Base-by-base conservation (phyloP, 176 grass and related monocot genomes). In the Musa itinerans region DNA sequence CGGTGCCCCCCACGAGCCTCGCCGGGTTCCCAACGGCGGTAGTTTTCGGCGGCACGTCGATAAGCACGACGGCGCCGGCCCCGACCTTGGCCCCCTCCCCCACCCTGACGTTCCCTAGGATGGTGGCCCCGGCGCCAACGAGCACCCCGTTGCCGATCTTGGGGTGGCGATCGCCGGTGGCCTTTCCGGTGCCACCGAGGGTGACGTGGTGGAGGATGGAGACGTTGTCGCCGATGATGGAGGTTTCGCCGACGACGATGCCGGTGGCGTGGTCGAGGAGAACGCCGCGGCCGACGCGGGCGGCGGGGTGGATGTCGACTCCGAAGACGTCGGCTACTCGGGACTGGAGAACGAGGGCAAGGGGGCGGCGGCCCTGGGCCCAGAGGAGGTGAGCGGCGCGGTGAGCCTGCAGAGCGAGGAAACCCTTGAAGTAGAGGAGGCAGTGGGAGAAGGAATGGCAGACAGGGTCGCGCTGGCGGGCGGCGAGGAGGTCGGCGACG, bases 401-500 rank as follows among this genome's bases (percentile, higher is more conserved):
- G 86, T 96, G 82, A 11, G 87, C 84, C 70, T 96, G 92, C 61
- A 96, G 72, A 16, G 92, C 89, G 10, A 96, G 80, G 81, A 96
- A 96, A 4, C 92, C 92, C 78, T 96, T 96, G 92, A 89, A 92
- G 82, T 96, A 89, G 62, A 96, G 86, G 79, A 96, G 92, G 82
- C 89, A 96, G 79, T 96, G 92, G 3, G 85, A 80, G 84, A 96
- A 92, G 61, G 84, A 83, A 25, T 14, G 82, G 80, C 92, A 96
- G 19, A 89, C 92, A 9, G 89, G 77, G 71, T 96, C 92, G 65
- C 89, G 86, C 82, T 96, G 80, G 16, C 74, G 71, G 69, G 69
- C 89, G 0, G 89, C 89, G 1, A 50, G 73, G 50, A 96, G 86
- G 74, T 96, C 92, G 19, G 86, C 89, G 22, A 89, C 3, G 34